Evolutionary conservation across 2,329 filamentous ascomycete species (phyloP).

Genomic region (Exophiala oligosperma): DNA sequence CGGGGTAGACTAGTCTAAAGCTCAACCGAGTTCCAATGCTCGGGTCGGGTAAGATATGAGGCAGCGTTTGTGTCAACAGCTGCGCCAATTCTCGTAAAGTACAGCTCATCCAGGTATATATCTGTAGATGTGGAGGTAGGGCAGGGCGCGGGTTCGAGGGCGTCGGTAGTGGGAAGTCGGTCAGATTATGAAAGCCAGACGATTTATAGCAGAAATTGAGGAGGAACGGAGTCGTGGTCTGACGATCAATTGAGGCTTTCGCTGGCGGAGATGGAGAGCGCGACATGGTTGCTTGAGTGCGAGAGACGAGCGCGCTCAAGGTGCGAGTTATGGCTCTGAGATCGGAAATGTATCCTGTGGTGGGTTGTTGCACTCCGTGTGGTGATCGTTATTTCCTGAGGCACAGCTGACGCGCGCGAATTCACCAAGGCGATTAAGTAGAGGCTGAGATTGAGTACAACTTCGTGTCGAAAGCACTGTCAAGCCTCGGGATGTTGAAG

Average conservation of each 20-base stretch:
- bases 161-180: slow-evolving; percentile 40
- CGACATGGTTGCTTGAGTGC: slow-evolving; percentile 18
- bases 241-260: slow-evolving; percentile 56
- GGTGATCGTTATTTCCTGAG: no score
- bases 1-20: slow-evolving; percentile 83
- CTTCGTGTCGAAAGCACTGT: no score
- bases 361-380: no score
- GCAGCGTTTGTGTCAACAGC: slow-evolving; percentile 69
- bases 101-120: slow-evolving; percentile 85
- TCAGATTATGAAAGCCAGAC: slow-evolving; percentile 65
- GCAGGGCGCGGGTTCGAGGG: slow-evolving; percentile 57
- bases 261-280: slow-evolving; percentile 24
- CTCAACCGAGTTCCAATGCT: slow-evolving; percentile 80
- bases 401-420: no score
- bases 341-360: no score
- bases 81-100: slow-evolving; percentile 78
- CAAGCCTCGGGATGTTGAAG: no score
- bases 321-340: no score
- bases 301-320: no score
- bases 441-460: no score
- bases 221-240: slow-evolving; percentile 76
- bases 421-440: no score
- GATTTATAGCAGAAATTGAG: slow-evolving; percentile 81
- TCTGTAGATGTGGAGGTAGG: slow-evolving; percentile 68
- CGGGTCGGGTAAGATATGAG: slow-evolving; percentile 64